A percentile compares a stretch with the other conserved stretches of the same genome.
phyloP scores from a whole-genome alignment of 768 basidiomycete genomes.

The Naganishia onofrii region DNA sequence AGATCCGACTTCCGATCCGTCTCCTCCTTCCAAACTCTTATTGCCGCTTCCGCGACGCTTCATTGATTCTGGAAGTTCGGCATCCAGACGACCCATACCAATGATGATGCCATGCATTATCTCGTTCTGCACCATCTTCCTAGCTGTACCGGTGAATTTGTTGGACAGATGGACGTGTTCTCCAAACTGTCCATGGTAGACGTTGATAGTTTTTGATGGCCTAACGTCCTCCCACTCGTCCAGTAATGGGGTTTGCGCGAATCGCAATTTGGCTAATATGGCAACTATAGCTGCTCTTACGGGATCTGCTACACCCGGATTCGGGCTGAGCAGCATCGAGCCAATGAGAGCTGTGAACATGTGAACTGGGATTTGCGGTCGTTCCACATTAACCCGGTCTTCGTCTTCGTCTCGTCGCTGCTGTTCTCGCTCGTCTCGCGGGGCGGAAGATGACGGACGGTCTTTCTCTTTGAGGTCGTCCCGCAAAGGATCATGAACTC shows the following conservation, averaged over 20 bases:
- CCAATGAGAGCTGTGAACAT: slow-evolving; percentile 90
- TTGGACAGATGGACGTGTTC: slow-evolving; percentile 17
- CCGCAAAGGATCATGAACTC: not conserved
- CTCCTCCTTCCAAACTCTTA: not conserved
- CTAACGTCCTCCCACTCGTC: slow-evolving; percentile 29
- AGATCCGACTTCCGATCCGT: not conserved
- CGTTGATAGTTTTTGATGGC: not conserved
- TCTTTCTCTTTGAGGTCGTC: slow-evolving; percentile 23
- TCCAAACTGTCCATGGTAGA: slow-evolving; percentile 25
- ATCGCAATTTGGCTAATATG: slow-evolving; percentile 68
- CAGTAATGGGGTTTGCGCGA: slow-evolving; percentile 54
- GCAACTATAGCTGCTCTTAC: slow-evolving; percentile 75
- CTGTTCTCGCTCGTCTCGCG: slow-evolving; percentile 10
- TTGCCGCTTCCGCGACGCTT: slow-evolving; percentile 30
- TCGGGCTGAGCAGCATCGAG: slow-evolving; percentile 77
- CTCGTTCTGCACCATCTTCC: slow-evolving; percentile 72
- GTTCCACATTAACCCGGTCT: slow-evolving; percentile 32
- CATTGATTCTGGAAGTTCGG: slow-evolving; percentile 45
- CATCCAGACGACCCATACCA: slow-evolving; percentile 76
- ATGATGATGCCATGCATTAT: slow-evolving; percentile 81
- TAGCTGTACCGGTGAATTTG: slow-evolving; percentile 47
- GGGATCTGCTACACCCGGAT: slow-evolving; percentile 67
- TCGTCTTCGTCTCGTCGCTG: slow-evolving; percentile 28
- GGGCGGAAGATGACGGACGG: too few relatives aligned
- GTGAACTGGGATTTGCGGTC: slow-evolving; percentile 63